Conservation (phyloP, 202 grass and related monocot genomes). For the Zizania palustris region DNA sequence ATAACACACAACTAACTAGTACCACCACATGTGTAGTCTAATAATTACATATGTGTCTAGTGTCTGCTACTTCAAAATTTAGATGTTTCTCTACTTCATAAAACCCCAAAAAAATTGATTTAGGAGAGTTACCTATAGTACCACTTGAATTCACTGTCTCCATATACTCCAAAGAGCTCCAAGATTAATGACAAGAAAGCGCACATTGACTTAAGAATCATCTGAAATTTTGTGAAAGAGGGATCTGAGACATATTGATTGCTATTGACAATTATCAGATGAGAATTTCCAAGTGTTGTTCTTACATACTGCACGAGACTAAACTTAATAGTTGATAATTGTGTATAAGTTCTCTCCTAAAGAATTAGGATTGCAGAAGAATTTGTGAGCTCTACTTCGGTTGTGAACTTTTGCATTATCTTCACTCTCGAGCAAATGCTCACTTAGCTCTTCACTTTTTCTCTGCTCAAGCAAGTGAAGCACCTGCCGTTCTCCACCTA, state of each 20-base stretch:
- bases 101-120: not conserved
- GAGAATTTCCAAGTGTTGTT: constrained; percentile 21
- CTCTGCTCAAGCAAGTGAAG: constrained; percentile 67
- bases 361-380: constrained; percentile 65
- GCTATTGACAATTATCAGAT: not conserved
- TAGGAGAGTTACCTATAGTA: constrained; percentile 66
- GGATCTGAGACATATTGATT: not conserved
- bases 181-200: constrained; percentile 80
- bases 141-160: constrained; percentile 91
- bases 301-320: constrained; percentile 92
- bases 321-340: constrained; percentile 87
- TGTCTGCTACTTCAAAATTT: not conserved
- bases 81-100: not conserved
- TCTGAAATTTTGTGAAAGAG: constrained; percentile 45
- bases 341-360: constrained; percentile 70
- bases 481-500: constrained; percentile 79
- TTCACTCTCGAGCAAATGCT: constrained; percentile 57
- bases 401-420: constrained; percentile 35
- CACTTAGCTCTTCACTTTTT: constrained; percentile 57
- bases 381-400: constrained; percentile 35
- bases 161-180: constrained; percentile 78
- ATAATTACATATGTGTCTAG: not conserved
- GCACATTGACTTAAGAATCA: constrained; percentile 88
- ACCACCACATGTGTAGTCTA: not conserved
- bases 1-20: no score